phyloP scores from a whole-genome alignment of 2,329 filamentous ascomycete species.

The Eurotiales sp. region DNA sequence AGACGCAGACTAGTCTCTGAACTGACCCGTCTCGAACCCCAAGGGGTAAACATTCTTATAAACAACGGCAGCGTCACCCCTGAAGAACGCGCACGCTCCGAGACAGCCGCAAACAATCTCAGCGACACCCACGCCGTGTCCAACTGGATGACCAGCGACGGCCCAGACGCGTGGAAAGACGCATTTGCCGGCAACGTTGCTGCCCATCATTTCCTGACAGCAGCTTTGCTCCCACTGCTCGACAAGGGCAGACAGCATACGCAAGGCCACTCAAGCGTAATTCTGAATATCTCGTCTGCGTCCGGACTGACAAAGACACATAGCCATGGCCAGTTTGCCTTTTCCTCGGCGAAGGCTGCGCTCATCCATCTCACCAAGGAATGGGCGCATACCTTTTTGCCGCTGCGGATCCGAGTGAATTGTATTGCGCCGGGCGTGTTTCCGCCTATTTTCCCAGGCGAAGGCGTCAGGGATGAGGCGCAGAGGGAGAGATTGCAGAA shows the following conservation, averaged over 20 bases:
- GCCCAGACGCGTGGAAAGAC: constrained; percentile 43
- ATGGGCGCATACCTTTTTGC: constrained; percentile 52
- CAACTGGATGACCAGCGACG: constrained; percentile 18
- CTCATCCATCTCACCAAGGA: constrained; percentile 54
- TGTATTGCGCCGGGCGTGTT: constrained; percentile 57
- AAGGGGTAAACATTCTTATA: constrained; percentile 49
- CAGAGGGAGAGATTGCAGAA: constrained; percentile 55
- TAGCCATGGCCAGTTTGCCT: constrained; percentile 51
- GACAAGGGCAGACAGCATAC: constrained; percentile 46
- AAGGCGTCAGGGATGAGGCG: constrained; percentile 45
- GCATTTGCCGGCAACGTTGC: constrained; percentile 53
- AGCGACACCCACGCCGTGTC: constrained; percentile 14
- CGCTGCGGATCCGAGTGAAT: constrained; percentile 56
- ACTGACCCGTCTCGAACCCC: constrained; percentile 50
- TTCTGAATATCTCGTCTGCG: constrained; percentile 55
- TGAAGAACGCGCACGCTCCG: constrained; percentile 50
- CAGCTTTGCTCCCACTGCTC: constrained; percentile 53
- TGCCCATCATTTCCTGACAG: constrained; percentile 51
- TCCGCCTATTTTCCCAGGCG: constrained; percentile 56
- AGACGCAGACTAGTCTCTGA: constrained; percentile 47
- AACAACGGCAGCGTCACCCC: constrained; percentile 44
- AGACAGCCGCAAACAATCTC: constrained; percentile 25
- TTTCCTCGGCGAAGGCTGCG: constrained; percentile 48
- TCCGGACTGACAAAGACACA: constrained; percentile 50
- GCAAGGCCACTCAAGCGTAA: constrained; percentile 46